phyloP scores from a whole-genome alignment of 768 basidiomycete species.

The Rhizopogon rudus region DNA sequence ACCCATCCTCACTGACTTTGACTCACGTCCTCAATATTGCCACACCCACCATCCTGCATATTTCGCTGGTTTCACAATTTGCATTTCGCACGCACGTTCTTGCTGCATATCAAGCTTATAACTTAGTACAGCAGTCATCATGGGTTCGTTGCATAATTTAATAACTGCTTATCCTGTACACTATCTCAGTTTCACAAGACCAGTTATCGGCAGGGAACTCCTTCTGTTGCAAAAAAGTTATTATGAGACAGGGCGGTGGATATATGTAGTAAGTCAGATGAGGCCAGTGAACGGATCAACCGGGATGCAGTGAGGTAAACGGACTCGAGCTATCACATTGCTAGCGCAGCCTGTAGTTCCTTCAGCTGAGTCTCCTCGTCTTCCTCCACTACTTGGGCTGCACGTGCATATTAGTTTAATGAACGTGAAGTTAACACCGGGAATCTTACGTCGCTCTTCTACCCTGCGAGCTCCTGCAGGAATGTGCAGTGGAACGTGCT shows the following conservation, averaged over 20 bases:
- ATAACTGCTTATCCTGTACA: constrained; percentile 33
- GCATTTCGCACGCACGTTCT: constrained; percentile 21
- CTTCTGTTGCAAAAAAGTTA: constrained; percentile 15
- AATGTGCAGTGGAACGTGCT: constrained; percentile 83
- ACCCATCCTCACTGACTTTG: constrained; percentile 12
- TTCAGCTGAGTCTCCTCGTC: constrained; percentile 90
- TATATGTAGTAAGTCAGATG: constrained; percentile 29
- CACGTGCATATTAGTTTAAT: background rate
- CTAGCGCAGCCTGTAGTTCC: constrained; percentile 82
- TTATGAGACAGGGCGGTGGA: constrained; percentile 25
- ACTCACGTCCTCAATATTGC: constrained; percentile 10
- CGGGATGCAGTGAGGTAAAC: constrained; percentile 7
- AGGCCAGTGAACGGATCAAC: constrained; percentile 11
- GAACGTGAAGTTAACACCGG: background rate
- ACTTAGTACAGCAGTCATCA: constrained; percentile 20
- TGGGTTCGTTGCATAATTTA: constrained; percentile 28
- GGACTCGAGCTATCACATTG: constrained; percentile 51
- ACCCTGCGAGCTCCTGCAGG: constrained; percentile 52
- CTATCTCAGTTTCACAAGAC: constrained; percentile 20
- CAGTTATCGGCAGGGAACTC: constrained; percentile 17
- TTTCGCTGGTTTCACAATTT: constrained; percentile 4
- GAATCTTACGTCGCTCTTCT: constrained; percentile 31
- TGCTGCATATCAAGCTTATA: constrained; percentile 22
- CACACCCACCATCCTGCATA: constrained; percentile 1
- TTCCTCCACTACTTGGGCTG: constrained; percentile 55